Evolutionary conservation across 225 moss, liverwort and hornwort species (phyloP), one percentile per base, ranked within the genome.

Genomic region (Sphagnum tenellum): DNA sequence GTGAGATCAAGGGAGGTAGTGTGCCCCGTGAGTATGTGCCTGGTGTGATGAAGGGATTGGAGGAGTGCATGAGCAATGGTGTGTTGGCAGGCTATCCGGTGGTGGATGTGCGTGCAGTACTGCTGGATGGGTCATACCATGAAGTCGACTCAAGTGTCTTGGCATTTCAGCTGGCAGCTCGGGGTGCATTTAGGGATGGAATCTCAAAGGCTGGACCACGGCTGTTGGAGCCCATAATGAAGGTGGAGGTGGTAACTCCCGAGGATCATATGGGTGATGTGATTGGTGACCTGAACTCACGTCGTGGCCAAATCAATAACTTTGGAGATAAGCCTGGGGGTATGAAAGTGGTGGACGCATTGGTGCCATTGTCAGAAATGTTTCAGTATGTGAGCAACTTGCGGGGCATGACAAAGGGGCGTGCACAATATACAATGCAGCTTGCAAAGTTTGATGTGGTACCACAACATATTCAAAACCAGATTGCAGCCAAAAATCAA

Each of bases 201-300:
- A 90, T 98, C 50, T 50, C 68, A 29, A 92, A 90, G 70, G 90
- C 92, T 49, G 92, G 83, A 9, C 96, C 96, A 69, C 85, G 65
- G 75, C 70, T 98, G 75, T 76, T 98, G 65, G 96, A 98, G 77
- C 96, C 96, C 9, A 82, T 98, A 62, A 98, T 98, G 96, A 87
- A 92, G 85, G 84, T 98, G 48, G 96, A 98, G 79, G 96, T 98
- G 55, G 90, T 98, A 47, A 98, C 92, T 54, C 96, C 96, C 7
- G 96, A 98, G 71, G 96, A 92, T 12, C 89, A 92, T 66, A 92
- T 98, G 96, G 96, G 92, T 66, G 96, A 92, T 77, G 92, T 98
- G 5, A 98, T 98, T 60, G 96, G 96, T 67, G 92, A 98, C 64
- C 82, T 98, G 12, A 92, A 98, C 73, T 92, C 96, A 13, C 77